Evolutionary conservation across 202 grass and related monocot species (phyloP).

Genomic region (Panicum virgatum): DNA sequence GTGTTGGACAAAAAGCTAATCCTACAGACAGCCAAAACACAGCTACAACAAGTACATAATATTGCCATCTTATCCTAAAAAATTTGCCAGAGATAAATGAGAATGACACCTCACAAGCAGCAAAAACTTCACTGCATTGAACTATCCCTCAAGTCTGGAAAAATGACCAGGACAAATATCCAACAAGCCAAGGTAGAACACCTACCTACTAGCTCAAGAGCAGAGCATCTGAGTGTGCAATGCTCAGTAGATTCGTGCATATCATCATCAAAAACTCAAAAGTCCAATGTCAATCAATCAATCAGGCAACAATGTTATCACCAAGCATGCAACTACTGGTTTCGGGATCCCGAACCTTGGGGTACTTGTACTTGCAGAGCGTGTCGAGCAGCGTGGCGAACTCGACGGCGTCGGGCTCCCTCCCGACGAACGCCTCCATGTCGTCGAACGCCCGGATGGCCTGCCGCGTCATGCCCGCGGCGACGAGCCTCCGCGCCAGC

Average conservation of each 20-base stretch:
- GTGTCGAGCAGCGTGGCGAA: conserved; percentile 84
- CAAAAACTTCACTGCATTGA: neutral
- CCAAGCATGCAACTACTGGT: neutral
- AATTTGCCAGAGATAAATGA: neutral
- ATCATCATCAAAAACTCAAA: neutral
- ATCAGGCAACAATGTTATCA: neutral
- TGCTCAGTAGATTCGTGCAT: neutral
- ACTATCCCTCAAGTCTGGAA: neutral
- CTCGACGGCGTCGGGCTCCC: conserved; percentile 64
- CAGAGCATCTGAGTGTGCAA: neutral
- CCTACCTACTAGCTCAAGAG: neutral
- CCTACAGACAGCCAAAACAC: no score
- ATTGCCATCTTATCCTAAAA: neutral
- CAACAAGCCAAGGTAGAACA: neutral
- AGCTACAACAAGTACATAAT: neutral
- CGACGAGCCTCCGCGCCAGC: conserved; percentile 69
- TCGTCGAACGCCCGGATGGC: conserved; percentile 82
- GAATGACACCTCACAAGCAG: neutral
- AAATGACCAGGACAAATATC: neutral
- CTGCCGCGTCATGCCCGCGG: conserved; percentile 75
- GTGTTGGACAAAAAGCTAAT: no score
- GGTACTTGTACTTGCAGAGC: conserved; percentile 94
- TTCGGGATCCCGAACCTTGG: conserved; percentile 58
- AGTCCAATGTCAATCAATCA: neutral
- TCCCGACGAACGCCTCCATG: conserved; percentile 94